phyloP scores from a whole-genome alignment of 2,329 filamentous ascomycete genomes.

The Sphaerostilbella broomeana region DNA sequence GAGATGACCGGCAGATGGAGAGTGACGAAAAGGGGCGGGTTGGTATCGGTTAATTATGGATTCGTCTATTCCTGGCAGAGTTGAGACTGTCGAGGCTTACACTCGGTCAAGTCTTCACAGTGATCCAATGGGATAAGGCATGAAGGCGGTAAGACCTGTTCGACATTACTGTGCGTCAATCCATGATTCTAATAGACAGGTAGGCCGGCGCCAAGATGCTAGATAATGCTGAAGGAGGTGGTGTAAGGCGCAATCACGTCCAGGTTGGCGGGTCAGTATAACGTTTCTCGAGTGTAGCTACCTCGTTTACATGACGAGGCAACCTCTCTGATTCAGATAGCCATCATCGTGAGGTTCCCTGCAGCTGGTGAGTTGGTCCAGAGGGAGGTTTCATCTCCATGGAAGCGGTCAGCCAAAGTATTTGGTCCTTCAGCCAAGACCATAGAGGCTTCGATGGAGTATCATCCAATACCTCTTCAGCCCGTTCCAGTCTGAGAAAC shows the following conservation, averaged over 20 bases:
- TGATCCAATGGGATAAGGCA: neutral
- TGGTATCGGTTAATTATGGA: conserved; percentile 5
- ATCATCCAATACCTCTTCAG: neutral
- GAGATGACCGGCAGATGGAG: conserved; percentile 7
- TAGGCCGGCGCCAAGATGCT: neutral
- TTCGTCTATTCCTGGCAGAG: neutral
- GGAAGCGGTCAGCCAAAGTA: conserved; percentile 11
- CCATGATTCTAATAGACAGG: conserved; percentile 8
- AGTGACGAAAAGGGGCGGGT: no score
- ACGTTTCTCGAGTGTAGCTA: conserved; percentile 10
- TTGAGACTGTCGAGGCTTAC: neutral
- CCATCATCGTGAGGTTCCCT: conserved; percentile 9
- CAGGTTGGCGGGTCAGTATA: conserved; percentile 12
- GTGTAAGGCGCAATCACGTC: conserved; percentile 4
- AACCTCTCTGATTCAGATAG: conserved; percentile 9
- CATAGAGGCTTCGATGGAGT: neutral
- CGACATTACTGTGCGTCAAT: conserved; percentile 5
- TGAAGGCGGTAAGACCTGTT: conserved; percentile 13
- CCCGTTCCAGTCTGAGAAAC: no score
- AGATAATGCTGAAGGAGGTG: neutral
- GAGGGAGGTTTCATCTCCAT: neutral
- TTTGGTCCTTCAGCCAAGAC: neutral
- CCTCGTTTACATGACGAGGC: conserved; percentile 11
- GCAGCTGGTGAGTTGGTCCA: conserved; percentile 11
- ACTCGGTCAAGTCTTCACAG: neutral